A percentile compares a stretch with the other conserved stretches of the same genome.
These are phyloP conservation scores for Clonostachys chloroleuca DNA, from an alignment of 2,329 filamentous ascomycete species.

Conservation along the genomic window DNA sequence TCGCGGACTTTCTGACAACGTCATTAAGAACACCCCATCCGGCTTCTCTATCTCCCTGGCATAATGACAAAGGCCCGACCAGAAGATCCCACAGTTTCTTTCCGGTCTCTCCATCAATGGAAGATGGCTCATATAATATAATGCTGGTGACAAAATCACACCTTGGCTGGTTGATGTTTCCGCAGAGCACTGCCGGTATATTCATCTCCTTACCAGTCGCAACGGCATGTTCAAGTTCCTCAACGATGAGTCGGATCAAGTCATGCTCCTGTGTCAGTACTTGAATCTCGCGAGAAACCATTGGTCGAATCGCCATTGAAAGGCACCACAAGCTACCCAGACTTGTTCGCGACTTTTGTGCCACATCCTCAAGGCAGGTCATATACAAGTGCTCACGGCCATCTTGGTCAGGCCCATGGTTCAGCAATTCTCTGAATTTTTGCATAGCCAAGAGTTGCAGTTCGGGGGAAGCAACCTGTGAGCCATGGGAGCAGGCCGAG, in stretches of 20 bases:
- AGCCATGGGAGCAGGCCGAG: constrained; percentile 48
- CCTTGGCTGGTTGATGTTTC: constrained; percentile 43
- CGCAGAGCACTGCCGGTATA: constrained; percentile 35
- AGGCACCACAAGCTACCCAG: constrained; percentile 72
- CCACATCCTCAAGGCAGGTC: constrained; percentile 66
- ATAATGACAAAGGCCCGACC: constrained; percentile 59
- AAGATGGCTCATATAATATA: constrained; percentile 55
- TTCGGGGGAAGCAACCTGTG: constrained; percentile 52
- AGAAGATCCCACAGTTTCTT: constrained; percentile 67
- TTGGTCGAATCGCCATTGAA: constrained; percentile 38
- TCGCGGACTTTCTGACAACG: constrained; percentile 31
- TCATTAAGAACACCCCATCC: constrained; percentile 66
- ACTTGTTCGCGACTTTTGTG: constrained; percentile 55
- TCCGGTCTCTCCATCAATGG: constrained; percentile 59
- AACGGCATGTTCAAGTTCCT: constrained; percentile 57
- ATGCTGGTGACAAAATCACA: constrained; percentile 54
- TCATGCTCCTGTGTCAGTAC: constrained; percentile 57
- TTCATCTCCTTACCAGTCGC: constrained; percentile 8
- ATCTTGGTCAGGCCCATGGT: constrained; percentile 43
- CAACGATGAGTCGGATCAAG: constrained; percentile 56
- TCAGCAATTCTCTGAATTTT: constrained; percentile 58
- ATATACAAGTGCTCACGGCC: constrained; percentile 60
- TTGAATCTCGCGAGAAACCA: constrained; percentile 45
- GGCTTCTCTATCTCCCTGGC: constrained; percentile 54
- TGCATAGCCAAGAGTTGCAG: constrained; percentile 60